Evolutionary conservation across 352 stramenopile species (phyloP), one percentile per base, ranked within the genome.

Genomic region (Phytophthora rubi): DNA sequence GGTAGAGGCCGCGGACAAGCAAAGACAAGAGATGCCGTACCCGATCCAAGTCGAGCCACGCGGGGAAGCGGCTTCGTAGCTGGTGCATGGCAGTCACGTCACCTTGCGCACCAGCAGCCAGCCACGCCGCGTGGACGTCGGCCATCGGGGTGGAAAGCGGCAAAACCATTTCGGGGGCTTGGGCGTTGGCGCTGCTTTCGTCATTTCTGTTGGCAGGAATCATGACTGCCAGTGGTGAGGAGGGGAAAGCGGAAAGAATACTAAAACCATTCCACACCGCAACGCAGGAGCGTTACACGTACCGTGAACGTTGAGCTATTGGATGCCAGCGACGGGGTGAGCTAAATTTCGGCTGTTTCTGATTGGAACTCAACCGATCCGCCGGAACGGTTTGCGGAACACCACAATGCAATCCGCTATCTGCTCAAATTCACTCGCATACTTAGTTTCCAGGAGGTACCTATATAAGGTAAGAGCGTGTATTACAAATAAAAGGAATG

Each of bases 31-130:
- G 16, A 6, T 6, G 39, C 39, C 16, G 30, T 75, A 75, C 68
- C 42, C 51, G 62, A 2, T 67, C 23, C 13, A 75, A 52, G 35
- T 59, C 53, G 35, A 75, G 62, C 68, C 68, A 75, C 16, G 55
- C 18, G 7, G 68, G 51, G 53, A 71, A 64, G 15, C 37, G 62
- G 1, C 6, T 52, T 16, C 30, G 26, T n/a, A 75, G 35, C 9
- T 63, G 42, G 5, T 42, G 39, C 68, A 75, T 68, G 23, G 23
- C 28, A 1, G 55, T 9, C 6, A 68, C 68, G 53, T 75, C 57
- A 6, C 57, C 16, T 3, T 8, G 53, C 4, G 60, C 62, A 12
- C 62, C 68, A 3, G 68, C 68, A 9, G 45, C 26, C 8, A 75
- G 63, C 68, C 68, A 75, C 44, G 61, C 62, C 16, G 39, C 32